A percentile compares a stretch with the other conserved stretches of the same genome.
These are phyloP conservation scores for Collybia mongolica DNA, from an alignment of 768 basidiomycete genomes.

Conservation along the genomic window DNA sequence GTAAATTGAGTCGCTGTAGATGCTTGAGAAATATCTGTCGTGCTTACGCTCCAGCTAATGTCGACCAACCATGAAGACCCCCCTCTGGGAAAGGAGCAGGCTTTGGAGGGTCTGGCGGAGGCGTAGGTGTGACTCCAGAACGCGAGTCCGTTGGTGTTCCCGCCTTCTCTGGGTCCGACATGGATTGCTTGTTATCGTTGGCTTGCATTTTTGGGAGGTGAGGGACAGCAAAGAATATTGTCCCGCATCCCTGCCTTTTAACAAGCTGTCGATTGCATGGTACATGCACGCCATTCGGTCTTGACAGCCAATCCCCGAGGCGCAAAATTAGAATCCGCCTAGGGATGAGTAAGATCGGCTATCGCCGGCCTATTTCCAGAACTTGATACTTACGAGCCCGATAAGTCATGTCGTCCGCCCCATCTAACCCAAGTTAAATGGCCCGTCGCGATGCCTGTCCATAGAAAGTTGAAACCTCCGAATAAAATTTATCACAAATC, in stretches of 20 bases:
- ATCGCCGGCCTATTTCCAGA: no score
- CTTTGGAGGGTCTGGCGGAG: not conserved
- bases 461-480: no score
- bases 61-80: not conserved
- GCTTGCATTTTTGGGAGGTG: not conserved
- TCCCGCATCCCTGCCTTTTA: not conserved
- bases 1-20: not conserved
- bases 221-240: not conserved
- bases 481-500: no score
- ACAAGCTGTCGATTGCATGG: not conserved
- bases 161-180: not conserved
- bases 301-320: not conserved
- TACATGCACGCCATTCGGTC: not conserved
- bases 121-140: not conserved
- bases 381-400: no score
- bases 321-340: not conserved
- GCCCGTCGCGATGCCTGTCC: no score
- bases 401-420: no score
- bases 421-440: no score
- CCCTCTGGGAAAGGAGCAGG: constrained; percentile 1
- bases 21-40: no score
- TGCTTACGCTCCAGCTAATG: constrained; percentile 1
- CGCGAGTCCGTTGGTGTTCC: not conserved
- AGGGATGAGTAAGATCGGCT: no score
- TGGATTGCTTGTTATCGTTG: not conserved